Evolutionary conservation across 805 yeast genomes (phyloP), one percentile per base, ranked within the genome.

Genomic region (Hanseniaspora vineae): DNA sequence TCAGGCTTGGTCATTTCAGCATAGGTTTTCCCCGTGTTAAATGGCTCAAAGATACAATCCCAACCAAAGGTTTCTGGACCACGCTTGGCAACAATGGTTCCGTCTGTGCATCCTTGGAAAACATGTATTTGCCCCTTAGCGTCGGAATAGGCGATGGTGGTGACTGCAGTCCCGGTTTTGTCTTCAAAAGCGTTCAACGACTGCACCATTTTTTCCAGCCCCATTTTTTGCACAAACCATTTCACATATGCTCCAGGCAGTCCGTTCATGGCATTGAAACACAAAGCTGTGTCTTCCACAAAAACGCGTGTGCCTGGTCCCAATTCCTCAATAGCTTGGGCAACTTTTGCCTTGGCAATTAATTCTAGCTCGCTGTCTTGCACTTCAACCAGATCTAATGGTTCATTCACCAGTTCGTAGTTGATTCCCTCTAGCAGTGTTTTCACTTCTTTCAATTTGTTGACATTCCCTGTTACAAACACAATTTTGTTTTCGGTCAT

Each of bases 171-270:
- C 6, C 96, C 98, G 2, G 78, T 65, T 60, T 87, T 87, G 62
- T 86, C 85, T 44, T 82, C 89, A 60, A 84, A 92, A 35, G 85
- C 85, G 51, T 68, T 77, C 39, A 94, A 69, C 81, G 90, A 73
- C 56, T 82, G 79, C 50, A 80, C 84, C 48, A 90, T 67, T 2
- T 90, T 90, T 13, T 76, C 77, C 33, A 84, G 72, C 0, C 97
- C 97, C 54, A 89, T 62, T 13, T 76, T 66, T 52, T 79, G 69
- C 42, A 86, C 73, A 65, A 92, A 92, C 98, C 98, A 90, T 65
- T 90, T 90, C 65, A 80, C 77, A 54, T 87, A 86, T 1, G 97
- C 97, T 20, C 99, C 99, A 3, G 99, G 99, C 45, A 92, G 73
- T 14, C 80, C 82, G 46, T 84, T 80, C 59, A 82, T 72, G 1